Percentiles rank a stretch among this genome's conserved stretches.
Conservation (phyloP, 495 filamentous ascomycete genomes). For the Tuber brumale region DNA sequence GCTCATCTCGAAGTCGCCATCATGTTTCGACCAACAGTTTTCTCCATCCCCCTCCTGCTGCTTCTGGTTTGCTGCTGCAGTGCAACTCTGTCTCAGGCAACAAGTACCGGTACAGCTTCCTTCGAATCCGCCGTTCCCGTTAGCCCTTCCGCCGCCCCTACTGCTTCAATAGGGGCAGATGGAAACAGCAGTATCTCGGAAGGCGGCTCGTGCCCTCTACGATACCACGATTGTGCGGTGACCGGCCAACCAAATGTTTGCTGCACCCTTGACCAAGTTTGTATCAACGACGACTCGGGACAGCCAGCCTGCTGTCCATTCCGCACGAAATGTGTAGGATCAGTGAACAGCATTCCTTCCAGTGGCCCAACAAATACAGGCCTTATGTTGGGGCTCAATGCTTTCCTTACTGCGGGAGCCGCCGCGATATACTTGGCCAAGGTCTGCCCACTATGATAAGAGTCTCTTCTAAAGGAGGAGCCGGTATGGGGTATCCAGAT, state of each 20-base stretch:
- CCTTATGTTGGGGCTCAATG: not conserved
- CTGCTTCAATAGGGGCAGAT: not conserved
- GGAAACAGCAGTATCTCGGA: not conserved
- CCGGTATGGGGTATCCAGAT: not conserved
- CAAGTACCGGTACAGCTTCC: constrained; percentile 5
- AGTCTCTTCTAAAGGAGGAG: not conserved
- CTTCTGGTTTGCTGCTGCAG: not conserved
- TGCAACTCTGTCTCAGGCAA: constrained; percentile 11
- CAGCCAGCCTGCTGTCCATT: constrained; percentile 31
- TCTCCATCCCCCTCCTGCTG: constrained; percentile 9
- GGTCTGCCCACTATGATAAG: not conserved
- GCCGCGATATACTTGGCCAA: not conserved
- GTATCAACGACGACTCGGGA: constrained; percentile 23
- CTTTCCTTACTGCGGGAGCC: not conserved
- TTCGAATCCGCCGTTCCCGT: constrained; percentile 27
- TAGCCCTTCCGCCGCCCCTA: constrained; percentile 11
- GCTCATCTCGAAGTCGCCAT: not conserved
- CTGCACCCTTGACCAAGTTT: constrained; percentile 34
- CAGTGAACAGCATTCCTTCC: not conserved
- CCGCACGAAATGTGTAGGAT: constrained; percentile 27
- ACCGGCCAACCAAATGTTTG: constrained; percentile 28
- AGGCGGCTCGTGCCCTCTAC: constrained; percentile 12
- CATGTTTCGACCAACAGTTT: constrained; percentile 6
- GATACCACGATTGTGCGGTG: constrained; percentile 28
- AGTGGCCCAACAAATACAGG: not conserved